Percentiles rank a stretch among this genome's conserved stretches.
phyloP scores from a whole-genome alignment of 2,329 filamentous ascomycete species.

The Trichophaea hybrida region DNA sequence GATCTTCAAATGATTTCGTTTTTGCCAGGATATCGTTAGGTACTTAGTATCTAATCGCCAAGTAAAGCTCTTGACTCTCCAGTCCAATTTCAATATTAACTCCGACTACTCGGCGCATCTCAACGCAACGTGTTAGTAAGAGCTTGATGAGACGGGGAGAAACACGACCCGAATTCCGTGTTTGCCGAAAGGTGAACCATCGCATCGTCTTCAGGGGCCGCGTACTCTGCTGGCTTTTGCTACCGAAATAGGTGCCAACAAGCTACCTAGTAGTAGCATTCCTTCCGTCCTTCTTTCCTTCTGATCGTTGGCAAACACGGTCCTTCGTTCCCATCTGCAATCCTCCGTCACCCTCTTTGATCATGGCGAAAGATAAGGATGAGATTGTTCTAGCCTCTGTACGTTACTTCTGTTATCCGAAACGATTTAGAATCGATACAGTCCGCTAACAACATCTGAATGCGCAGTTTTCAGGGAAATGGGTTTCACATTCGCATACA shows the following conservation, averaged over 20 bases:
- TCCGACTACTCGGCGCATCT: no score
- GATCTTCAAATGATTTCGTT: no score
- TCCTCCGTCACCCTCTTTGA: neutral
- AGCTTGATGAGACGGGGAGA: no score
- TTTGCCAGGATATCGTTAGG: no score
- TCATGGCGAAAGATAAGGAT: conserved; percentile 25
- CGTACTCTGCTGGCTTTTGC: no score
- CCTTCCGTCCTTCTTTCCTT: neutral
- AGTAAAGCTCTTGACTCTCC: no score
- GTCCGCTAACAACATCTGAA: neutral
- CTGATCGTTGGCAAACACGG: neutral
- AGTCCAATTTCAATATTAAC: no score
- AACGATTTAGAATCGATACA: neutral
- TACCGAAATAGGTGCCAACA: neutral
- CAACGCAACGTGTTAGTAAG: no score
- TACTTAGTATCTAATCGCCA: no score
- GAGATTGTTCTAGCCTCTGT: conserved; percentile 25
- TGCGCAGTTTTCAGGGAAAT: conserved; percentile 63
- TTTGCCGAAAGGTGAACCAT: neutral
- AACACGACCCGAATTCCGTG: neutral
- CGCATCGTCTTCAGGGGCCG: no score
- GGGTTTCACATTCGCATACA: conserved; percentile 83
- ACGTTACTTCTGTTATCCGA: conserved; percentile 5
- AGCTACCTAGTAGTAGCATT: neutral
- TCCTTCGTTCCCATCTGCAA: neutral